Evolutionary conservation across 2,329 filamentous ascomycete species (phyloP).

Genomic region (Byssochlamys sp.): DNA sequence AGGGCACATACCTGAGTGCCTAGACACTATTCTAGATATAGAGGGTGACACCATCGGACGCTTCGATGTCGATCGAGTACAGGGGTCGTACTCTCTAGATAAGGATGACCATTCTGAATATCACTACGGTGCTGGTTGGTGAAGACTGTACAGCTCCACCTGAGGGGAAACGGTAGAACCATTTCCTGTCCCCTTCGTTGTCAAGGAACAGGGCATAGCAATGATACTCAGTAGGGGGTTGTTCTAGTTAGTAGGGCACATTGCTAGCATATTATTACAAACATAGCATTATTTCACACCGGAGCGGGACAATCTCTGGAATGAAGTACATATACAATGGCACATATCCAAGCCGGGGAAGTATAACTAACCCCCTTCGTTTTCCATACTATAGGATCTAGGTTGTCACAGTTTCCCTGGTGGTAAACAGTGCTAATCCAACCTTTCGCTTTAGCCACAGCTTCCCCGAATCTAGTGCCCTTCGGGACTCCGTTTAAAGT

Average conservation of each 20-base stretch:
- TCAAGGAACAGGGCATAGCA: too few species aligned
- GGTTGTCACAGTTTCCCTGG: neutral
- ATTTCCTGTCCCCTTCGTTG: neutral
- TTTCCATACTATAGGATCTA: neutral
- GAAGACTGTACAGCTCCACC: neutral
- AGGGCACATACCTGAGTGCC: neutral
- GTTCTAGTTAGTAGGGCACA: too few species aligned
- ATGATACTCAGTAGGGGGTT: too few species aligned
- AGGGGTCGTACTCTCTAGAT: neutral
- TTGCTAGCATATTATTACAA: too few species aligned
- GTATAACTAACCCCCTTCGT: too few species aligned
- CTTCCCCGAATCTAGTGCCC: neutral
- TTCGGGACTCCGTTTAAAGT: neutral
- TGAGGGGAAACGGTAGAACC: neutral
- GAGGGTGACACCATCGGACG: too few species aligned
- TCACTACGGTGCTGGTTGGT: neutral
- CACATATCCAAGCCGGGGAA: too few species aligned
- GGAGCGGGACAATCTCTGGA: too few species aligned
- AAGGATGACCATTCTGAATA: neutral
- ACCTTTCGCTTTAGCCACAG: too few species aligned
- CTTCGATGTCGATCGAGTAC: neutral
- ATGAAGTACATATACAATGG: neutral
- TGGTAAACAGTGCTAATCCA: neutral
- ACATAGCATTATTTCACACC: too few species aligned
- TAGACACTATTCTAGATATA: neutral